A percentile compares a stretch with the other conserved stretches of the same genome.
Conservation (phyloP, 306 rosid genomes). For the Senna tora region DNA sequence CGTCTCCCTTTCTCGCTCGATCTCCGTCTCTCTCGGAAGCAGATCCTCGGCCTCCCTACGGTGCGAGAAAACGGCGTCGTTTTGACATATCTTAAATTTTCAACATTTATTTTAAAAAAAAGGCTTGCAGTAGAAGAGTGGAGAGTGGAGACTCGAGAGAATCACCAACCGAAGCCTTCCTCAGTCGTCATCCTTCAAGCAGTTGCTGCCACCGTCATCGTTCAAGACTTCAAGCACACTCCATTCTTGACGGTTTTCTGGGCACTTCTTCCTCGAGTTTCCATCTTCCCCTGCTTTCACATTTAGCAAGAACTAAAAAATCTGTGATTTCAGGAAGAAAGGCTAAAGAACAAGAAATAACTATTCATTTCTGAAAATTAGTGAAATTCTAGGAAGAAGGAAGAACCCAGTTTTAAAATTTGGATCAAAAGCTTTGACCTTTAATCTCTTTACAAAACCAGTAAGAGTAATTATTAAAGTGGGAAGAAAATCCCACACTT, state of each 20-base stretch:
- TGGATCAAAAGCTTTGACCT: constrained; percentile 57
- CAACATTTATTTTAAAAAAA: no score
- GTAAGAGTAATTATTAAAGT: constrained; percentile 36
- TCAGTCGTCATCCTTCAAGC: no score
- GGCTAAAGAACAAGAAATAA: constrained; percentile 25
- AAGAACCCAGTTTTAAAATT: constrained; percentile 54
- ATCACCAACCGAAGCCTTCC: no score
- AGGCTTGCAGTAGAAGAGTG: no score
- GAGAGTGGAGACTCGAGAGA: no score
- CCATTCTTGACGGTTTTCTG: constrained; percentile 60
- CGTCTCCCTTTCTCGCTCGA: no score
- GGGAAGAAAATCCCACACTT: constrained; percentile 35
- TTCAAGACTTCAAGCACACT: no score
- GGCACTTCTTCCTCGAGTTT: constrained; percentile 50
- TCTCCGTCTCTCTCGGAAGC: no score
- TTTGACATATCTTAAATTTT: no score
- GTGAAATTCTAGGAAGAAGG: constrained; percentile 19
- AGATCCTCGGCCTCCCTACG: no score
- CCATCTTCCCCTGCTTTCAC: constrained; percentile 70
- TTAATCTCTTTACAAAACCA: constrained; percentile 35
- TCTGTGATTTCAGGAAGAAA: constrained; percentile 23
- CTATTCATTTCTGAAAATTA: constrained; percentile 63
- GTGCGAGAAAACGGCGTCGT: no score
- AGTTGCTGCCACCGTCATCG: no score
- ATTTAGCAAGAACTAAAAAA: constrained; percentile 47